Percentiles rank a stretch among this genome's conserved stretches.
Conservation (phyloP, 352 stramenopile genomes). For the Globisporangium paddicum region DNA sequence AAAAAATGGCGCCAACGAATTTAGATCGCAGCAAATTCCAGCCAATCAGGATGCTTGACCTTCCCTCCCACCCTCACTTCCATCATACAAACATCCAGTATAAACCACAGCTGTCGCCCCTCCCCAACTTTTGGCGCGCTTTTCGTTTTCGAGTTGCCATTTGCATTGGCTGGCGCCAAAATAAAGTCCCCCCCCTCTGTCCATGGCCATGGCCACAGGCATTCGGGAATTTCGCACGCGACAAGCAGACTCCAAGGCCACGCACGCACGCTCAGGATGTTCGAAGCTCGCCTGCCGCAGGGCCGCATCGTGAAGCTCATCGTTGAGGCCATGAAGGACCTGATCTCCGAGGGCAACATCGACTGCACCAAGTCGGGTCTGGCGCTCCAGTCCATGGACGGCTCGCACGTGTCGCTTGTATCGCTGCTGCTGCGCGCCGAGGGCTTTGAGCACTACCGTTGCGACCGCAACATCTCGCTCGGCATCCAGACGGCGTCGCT, state of each 20-base stretch:
- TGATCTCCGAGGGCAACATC: slow-evolving; percentile 98
- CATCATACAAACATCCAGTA: slow-evolving; percentile 6
- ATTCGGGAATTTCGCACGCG: slow-evolving; percentile 39
- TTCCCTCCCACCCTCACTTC: slow-evolving; percentile 1
- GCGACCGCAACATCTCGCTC: slow-evolving; percentile 96
- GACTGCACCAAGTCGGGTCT: slow-evolving; percentile 93
- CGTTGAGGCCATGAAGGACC: slow-evolving; percentile 99
- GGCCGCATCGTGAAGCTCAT: slow-evolving; percentile 98
- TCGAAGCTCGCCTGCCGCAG: slow-evolving; percentile 96
- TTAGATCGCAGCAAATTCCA: no score
- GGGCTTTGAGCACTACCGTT: slow-evolving; percentile 98
- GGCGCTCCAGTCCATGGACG: slow-evolving; percentile 98
- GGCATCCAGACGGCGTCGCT: slow-evolving; percentile 97
- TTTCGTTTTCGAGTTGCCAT: slow-evolving; percentile 15
- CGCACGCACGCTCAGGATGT: slow-evolving; percentile 85
- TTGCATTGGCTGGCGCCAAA: slow-evolving; percentile 25
- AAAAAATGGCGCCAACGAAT: no score
- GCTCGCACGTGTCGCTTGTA: slow-evolving; percentile 98
- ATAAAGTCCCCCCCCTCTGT: neutral
- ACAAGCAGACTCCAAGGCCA: neutral
- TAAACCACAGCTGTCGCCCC: slow-evolving; percentile 13
- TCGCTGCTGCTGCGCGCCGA: slow-evolving; percentile 91
- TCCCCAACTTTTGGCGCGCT: slow-evolving; percentile 27
- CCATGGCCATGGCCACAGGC: slow-evolving; percentile 3
- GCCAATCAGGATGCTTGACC: slow-evolving; percentile 10